phyloP scores from a whole-genome alignment of 257 asterid genomes.

The Cynanchum wilfordii region DNA sequence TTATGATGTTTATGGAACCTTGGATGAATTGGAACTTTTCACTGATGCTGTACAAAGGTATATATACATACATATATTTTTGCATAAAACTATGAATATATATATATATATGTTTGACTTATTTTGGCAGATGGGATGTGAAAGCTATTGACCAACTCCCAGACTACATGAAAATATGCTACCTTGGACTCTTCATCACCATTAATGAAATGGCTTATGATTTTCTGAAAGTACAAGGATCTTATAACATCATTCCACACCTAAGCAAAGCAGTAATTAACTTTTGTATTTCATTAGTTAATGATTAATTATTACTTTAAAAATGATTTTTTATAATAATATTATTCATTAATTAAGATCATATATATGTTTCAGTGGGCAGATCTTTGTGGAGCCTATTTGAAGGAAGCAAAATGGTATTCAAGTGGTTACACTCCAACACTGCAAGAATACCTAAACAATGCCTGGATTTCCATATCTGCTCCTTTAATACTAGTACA shows the following conservation, averaged over 20 bases:
- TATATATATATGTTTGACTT: neutral
- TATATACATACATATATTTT: neutral
- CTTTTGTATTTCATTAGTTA: too few relatives aligned
- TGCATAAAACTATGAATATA: too few relatives aligned
- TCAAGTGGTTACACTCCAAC: constrained; percentile 16
- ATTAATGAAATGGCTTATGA: constrained; percentile 24
- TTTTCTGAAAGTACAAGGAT: constrained; percentile 10
- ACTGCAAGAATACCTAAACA: constrained; percentile 22
- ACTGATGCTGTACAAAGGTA: constrained; percentile 17
- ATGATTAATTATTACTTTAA: too few relatives aligned
- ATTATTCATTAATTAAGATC: too few relatives aligned
- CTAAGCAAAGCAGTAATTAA: constrained; percentile 16
- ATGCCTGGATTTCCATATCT: constrained; percentile 38
- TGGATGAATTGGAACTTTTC: constrained; percentile 16
- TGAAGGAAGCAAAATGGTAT: constrained; percentile 26
- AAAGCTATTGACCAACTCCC: constrained; percentile 21
- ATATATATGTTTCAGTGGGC: constrained; percentile 21
- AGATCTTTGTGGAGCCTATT: constrained; percentile 10
- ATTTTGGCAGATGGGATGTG: constrained; percentile 23
- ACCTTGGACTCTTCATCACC: constrained; percentile 13
- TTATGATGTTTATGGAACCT: constrained; percentile 24
- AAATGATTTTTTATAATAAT: too few relatives aligned
- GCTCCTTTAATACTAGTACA: constrained; percentile 31
- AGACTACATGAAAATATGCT: constrained; percentile 27
- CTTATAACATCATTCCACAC: constrained; percentile 8